Evolutionary conservation across 75 land plant genomes (phyloP).

Genomic region (Gnetum montanum): DNA sequence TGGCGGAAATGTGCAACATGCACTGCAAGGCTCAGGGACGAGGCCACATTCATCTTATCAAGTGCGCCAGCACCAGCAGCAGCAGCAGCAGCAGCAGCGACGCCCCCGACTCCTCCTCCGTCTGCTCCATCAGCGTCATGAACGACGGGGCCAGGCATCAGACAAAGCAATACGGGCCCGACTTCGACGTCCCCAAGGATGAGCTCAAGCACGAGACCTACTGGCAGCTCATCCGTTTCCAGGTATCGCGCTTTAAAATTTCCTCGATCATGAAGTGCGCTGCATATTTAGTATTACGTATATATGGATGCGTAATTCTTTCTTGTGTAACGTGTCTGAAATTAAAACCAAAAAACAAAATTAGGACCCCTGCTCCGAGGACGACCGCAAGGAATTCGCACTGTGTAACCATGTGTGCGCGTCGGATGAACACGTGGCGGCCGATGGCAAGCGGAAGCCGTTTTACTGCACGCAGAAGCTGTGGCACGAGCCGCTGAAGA

Average conservation of each 20-base stretch:
- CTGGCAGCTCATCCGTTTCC: conserved; percentile 20
- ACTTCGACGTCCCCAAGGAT: conserved; percentile 17
- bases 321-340: too few relatives aligned
- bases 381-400: conserved; percentile 12
- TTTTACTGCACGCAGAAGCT: conserved; percentile 24
- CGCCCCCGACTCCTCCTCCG: too few relatives aligned
- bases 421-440: conserved; percentile 8
- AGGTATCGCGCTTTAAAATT: too few relatives aligned
- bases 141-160: conserved; percentile 23
- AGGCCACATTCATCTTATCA: conserved; percentile 17
- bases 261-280: too few relatives aligned
- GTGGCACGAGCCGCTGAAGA: conserved; percentile 24
- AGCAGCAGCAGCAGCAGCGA: too few relatives aligned
- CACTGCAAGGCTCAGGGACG: conserved; percentile 19
- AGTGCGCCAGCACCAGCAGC: conserved; percentile 2
- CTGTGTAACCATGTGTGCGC: conserved; percentile 12
- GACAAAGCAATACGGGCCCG: conserved; percentile 16
- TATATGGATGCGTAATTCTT: too few relatives aligned
- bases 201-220: conserved; percentile 22
- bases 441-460: neutral
- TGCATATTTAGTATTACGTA: too few relatives aligned
- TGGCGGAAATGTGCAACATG: conserved; percentile 28
- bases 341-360: too few relatives aligned
- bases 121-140: conserved; percentile 6
- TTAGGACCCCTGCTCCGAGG: conserved; percentile 17